Conservation (phyloP, 73 alveolate species). For the Uronychia setigera region DNA sequence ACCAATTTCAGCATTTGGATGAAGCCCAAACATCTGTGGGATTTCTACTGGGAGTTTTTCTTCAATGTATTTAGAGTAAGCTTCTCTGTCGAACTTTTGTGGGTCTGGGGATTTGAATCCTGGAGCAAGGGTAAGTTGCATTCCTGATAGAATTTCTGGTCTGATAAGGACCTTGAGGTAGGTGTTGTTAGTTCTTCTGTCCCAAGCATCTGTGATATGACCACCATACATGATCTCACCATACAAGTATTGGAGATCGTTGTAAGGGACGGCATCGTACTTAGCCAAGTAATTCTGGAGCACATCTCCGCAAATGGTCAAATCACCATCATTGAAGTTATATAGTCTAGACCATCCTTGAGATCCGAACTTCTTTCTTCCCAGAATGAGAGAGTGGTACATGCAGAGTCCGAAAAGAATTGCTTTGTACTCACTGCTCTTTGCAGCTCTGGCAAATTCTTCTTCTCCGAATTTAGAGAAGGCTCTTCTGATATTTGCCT, state of each 20-base stretch:
- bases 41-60: slow-evolving; percentile 97
- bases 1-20: slow-evolving; percentile 93
- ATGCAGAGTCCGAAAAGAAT: slow-evolving; percentile 97
- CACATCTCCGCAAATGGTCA: slow-evolving; percentile 99
- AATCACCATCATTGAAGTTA: slow-evolving; percentile 99
- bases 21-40: slow-evolving; percentile 98
- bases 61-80: slow-evolving; percentile 91
- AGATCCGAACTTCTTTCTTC: slow-evolving; percentile 99
- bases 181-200: slow-evolving; percentile 99
- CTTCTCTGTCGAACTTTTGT: slow-evolving; percentile 93
- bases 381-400: slow-evolving; percentile 99
- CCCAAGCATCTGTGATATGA: slow-evolving; percentile 99
- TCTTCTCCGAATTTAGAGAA: slow-evolving; percentile 96
- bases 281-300: slow-evolving; percentile 97
- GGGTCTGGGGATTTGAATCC: slow-evolving; percentile 99
- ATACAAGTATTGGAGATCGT: slow-evolving; percentile 88
- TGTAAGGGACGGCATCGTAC: slow-evolving; percentile 95
- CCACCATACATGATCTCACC: slow-evolving; percentile 99
- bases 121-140: slow-evolving; percentile 93
- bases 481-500: slow-evolving; percentile 99
- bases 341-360: slow-evolving; percentile 99
- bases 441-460: slow-evolving; percentile 83
- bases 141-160: slow-evolving; percentile 95
- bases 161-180: slow-evolving; percentile 93
- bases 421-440: slow-evolving; percentile 96